A percentile compares a stretch with the other conserved stretches of the same genome.
Evolutionary conservation across 176 grass and related monocot genomes (phyloP).

Genomic region (Eleusine coracana): DNA sequence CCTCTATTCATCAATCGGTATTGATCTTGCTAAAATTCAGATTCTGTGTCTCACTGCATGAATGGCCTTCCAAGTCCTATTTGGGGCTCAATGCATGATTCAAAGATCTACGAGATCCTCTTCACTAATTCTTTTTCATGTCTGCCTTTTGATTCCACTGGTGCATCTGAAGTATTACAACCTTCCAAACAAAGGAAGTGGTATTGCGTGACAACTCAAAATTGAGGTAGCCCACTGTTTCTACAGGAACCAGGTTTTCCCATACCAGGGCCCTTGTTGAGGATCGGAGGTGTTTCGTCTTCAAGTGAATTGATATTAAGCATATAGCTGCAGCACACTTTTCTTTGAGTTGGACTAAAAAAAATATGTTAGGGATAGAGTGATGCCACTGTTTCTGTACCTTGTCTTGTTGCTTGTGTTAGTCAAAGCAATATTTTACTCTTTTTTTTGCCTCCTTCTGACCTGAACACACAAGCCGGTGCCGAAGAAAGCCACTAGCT

Average conservation of each 20-base stretch:
- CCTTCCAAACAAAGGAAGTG: not conserved
- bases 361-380: not conserved
- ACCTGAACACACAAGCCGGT: too few species aligned
- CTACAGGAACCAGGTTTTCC: not conserved
- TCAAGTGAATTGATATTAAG: not conserved
- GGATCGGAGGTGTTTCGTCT: not conserved
- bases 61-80: too few species aligned
- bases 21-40: too few species aligned
- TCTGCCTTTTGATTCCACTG: not conserved
- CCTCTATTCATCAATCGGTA: too few species aligned
- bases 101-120: not conserved
- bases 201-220: not conserved
- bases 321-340: not conserved
- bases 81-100: not conserved
- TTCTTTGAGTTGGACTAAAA: not conserved
- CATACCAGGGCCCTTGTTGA: not conserved
- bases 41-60: too few species aligned
- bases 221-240: not conserved
- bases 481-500: too few species aligned
- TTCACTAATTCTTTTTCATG: not conserved
- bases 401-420: not conserved
- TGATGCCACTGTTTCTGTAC: not conserved
- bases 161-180: not conserved
- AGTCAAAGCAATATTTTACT: not conserved
- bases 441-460: not conserved